Conservation (phyloP, 305 asterid genomes). For the Coffea humblotiana region DNA sequence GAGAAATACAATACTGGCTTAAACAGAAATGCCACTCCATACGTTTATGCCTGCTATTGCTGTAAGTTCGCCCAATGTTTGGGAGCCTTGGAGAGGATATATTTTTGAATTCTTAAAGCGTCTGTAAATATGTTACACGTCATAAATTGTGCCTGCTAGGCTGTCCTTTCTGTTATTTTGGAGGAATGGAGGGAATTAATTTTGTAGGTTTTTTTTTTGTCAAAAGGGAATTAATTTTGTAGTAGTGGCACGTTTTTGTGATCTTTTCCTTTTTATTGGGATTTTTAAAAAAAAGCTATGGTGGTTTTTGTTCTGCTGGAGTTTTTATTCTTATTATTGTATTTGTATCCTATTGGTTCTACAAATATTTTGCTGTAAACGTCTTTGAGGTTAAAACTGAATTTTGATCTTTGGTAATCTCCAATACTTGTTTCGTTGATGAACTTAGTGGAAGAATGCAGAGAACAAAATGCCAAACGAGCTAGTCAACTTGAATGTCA, state of each 20-base stretch:
- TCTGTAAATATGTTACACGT: slow-evolving; percentile 9
- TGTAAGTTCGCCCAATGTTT: not conserved
- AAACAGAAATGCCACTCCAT: not conserved
- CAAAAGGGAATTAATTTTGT: slow-evolving; percentile 9
- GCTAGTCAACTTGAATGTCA: no score
- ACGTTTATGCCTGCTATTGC: not conserved
- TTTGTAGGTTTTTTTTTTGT: not conserved
- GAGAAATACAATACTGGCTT: not conserved
- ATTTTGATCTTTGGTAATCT: no score
- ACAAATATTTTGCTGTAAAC: not conserved
- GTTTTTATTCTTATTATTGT: not conserved
- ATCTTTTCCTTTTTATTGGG: not conserved
- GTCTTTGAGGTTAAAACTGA: not conserved
- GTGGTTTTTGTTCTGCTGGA: not conserved
- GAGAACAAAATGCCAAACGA: not conserved
- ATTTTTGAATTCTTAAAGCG: not conserved
- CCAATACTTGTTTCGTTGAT: not conserved
- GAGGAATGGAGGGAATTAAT: slow-evolving; percentile 9
- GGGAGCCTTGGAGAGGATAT: not conserved
- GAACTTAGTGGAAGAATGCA: not conserved
- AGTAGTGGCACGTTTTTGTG: not conserved
- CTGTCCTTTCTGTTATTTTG: not conserved
- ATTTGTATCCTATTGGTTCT: not conserved
- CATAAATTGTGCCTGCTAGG: not conserved
- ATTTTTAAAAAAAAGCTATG: not conserved